Conservation (phyloP, 2,329 filamentous ascomycete genomes). For the Trichophyton schoenleinii region DNA sequence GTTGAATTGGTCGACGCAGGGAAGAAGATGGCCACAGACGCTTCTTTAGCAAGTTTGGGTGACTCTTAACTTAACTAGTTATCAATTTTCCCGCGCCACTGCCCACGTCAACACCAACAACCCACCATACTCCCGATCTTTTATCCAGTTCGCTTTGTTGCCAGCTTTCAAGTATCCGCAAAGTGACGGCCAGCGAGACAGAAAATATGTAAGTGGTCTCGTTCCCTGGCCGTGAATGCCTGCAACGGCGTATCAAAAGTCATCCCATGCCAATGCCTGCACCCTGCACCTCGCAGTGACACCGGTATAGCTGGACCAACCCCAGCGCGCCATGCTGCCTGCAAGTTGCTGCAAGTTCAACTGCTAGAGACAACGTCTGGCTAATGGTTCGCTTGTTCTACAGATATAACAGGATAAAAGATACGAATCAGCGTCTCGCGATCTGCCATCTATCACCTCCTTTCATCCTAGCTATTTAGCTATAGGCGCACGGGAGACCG, state of each 20-base stretch:
- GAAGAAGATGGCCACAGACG: not conserved
- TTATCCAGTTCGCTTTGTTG: not conserved
- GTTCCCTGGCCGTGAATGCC: too few species aligned
- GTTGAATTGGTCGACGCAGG: not conserved
- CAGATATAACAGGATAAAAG: too few species aligned
- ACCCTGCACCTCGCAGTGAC: not conserved
- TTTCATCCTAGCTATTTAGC: not conserved
- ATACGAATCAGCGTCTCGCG: conserved; percentile 3
- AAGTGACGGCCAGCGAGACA: not conserved
- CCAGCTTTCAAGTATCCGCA: not conserved
- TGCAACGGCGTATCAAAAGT: not conserved
- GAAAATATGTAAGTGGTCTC: not conserved
- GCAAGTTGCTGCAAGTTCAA: not conserved
- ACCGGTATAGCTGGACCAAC: not conserved
- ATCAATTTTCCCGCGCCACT: not conserved
- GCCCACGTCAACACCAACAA: not conserved
- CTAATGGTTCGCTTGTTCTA: not conserved
- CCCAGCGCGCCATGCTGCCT: not conserved
- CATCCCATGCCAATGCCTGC: not conserved
- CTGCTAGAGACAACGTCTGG: not conserved
- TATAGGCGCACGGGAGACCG: not conserved
- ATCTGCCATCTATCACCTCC: not conserved
- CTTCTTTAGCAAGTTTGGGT: not conserved
- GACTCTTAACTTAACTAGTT: not conserved
- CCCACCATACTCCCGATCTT: not conserved